Conservation (phyloP, 371 early-diverging fungal species). For the Mucor ambiguus region DNA sequence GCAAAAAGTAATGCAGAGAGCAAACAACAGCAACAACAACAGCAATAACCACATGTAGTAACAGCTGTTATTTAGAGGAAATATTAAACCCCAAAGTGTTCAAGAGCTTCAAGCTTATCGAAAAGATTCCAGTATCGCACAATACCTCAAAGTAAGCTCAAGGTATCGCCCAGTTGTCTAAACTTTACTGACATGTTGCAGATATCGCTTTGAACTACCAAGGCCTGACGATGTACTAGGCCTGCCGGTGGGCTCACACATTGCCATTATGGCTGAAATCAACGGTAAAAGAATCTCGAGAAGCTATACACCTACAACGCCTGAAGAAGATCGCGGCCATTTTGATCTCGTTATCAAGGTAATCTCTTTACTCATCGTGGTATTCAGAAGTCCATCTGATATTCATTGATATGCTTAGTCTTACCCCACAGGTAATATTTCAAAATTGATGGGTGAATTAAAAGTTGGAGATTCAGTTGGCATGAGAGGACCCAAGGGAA, state of each 20-base stretch:
- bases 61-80: conserved; percentile 8
- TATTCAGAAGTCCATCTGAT: neutral
- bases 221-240: conserved; percentile 63
- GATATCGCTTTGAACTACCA: conserved; percentile 84
- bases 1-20: conserved; percentile 15
- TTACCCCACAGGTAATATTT: conserved; percentile 86
- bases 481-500: conserved; percentile 91
- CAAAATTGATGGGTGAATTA: conserved; percentile 75
- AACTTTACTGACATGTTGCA: conserved; percentile 18
- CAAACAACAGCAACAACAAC: neutral
- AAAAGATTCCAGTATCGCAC: conserved; percentile 67
- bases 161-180: neutral
- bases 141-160: conserved; percentile 76
- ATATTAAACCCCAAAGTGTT: conserved; percentile 66
- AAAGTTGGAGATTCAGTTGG: conserved; percentile 81
- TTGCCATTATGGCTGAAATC: conserved; percentile 78
- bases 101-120: conserved; percentile 70
- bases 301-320: conserved; percentile 88
- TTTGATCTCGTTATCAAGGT: conserved; percentile 93
- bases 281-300: conserved; percentile 80
- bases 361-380: neutral
- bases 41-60: neutral
- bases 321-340: conserved; percentile 75
- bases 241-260: conserved; percentile 89
- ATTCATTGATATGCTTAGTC: conserved; percentile 50